A percentile compares a stretch with the other conserved stretches of the same genome.
Evolutionary conservation across 768 basidiomycete genomes (phyloP).

Genomic region (Collybia nuda): DNA sequence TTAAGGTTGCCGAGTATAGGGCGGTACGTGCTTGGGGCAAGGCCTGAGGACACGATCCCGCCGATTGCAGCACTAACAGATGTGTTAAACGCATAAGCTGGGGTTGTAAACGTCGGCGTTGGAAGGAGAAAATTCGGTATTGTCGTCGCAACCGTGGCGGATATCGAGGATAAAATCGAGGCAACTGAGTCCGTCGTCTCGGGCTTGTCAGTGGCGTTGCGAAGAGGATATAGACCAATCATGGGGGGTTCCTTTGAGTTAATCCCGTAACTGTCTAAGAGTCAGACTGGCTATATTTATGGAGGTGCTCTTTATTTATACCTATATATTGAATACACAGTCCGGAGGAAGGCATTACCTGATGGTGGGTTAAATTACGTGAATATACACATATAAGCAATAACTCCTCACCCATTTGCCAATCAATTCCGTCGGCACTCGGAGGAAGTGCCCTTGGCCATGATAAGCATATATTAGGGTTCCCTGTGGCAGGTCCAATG

Average conservation of each 20-base stretch:
- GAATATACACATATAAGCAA: neutral
- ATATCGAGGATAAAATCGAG: constrained; percentile 57
- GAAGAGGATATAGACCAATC: constrained; percentile 71
- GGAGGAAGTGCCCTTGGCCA: constrained; percentile 74
- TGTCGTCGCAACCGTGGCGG: constrained; percentile 65
- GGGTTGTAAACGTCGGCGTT: constrained; percentile 63
- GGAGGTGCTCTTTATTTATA: constrained; percentile 20
- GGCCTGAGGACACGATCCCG: constrained; percentile 56
- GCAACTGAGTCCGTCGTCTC: constrained; percentile 41
- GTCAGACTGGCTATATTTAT: neutral
- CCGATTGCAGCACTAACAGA: constrained; percentile 57
- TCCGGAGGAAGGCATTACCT: constrained; percentile 70
- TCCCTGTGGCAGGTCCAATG: constrained; percentile 64
- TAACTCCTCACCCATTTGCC: constrained; percentile 66
- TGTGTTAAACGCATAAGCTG: constrained; percentile 68
- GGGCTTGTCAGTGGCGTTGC: constrained; percentile 41
- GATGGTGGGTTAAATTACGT: neutral
- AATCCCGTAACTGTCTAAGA: constrained; percentile 66
- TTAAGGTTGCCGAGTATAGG: constrained; percentile 49
- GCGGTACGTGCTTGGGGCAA: constrained; percentile 72
- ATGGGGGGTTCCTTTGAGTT: constrained; percentile 70
- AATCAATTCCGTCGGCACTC: constrained; percentile 74
- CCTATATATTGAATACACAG: constrained; percentile 82
- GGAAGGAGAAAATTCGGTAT: constrained; percentile 71
- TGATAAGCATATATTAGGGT: constrained; percentile 67